Base-by-base conservation (phyloP, 202 grass and related monocot genomes). In the Digitaria exilis region DNA sequence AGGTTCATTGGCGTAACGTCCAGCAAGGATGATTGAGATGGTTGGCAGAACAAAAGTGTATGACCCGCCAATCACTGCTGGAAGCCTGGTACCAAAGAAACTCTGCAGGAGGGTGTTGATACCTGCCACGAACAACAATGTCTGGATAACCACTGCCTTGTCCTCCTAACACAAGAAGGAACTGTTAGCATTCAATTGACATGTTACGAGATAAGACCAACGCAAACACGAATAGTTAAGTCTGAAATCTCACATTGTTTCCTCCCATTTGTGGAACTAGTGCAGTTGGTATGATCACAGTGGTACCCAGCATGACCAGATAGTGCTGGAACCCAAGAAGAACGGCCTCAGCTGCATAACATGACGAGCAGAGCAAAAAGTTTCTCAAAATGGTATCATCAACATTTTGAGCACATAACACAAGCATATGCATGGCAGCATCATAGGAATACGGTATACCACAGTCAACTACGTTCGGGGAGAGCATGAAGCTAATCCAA, bases 241-340 rank as follows among this genome's bases (percentile, higher is more conserved):
- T 25, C 76, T 62, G 26, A 16, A 78, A 52, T 78, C 77, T 93
- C 81, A 99, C 96, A 92, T 99, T 99, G 81, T 92, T 94, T 82
- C 96, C 96, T 41, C 96, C 96, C 96, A 99, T 99, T 65, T 99
- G 96, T 17, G 96, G 96, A 87, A 99, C 96, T 17, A 99, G 91
- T 84, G 96, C 93, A 81, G 96, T 99, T 12, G 96, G 96, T 78
- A 99, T 99, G 76, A 99, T 96, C 25, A 99, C 93, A 75, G 93
- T 99, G 25, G 96, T 96, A 72, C 96, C 96, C 21, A 99, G 71
- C 96, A 99, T 99, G 9, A 99, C 96, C 73, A 99, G 84, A 84
- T 92, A 99, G 72, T 99, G 96, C 74, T 99, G 96, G 68, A 99
- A 99, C 76, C 96, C 96, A 75, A 99, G 89, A 68, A 99, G 96